A percentile compares a stretch with the other conserved stretches of the same genome.
These are phyloP conservation scores for Rubia balearica DNA, from an alignment of 305 asterid species.

Conservation along the genomic window DNA sequence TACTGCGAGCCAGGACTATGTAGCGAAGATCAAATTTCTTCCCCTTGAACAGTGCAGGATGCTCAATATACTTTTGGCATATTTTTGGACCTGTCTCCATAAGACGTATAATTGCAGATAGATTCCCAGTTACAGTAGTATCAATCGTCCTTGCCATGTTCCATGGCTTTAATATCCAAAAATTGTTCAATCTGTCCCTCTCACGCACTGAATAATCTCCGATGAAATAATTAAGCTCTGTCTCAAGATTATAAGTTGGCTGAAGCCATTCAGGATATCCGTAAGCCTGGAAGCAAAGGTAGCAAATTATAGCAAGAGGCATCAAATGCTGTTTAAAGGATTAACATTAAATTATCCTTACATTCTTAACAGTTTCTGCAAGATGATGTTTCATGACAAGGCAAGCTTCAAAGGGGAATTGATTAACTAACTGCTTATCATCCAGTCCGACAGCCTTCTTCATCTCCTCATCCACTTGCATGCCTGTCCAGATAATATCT, in stretches of 20 bases:
- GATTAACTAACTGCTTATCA: constrained; percentile 75
- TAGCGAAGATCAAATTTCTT: constrained; percentile 92
- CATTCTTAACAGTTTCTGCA: constrained; percentile 88
- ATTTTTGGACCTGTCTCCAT: constrained; percentile 98
- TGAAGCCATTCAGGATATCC: constrained; percentile 91
- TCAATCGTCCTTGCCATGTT: constrained; percentile 99
- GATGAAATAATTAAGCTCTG: constrained; percentile 72
- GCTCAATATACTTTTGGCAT: constrained; percentile 95
- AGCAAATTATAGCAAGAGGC: constrained; percentile 20
- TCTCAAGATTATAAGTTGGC: constrained; percentile 95
- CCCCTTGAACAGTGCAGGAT: constrained; percentile 83
- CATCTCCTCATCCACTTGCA: constrained; percentile 86
- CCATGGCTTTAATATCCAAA: constrained; percentile 99
- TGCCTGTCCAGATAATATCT: constrained; percentile 83
- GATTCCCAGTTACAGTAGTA: constrained; percentile 69
- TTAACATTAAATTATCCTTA: constrained; percentile 17
- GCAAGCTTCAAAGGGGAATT: constrained; percentile 96
- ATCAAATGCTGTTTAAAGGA: background rate
- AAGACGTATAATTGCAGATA: constrained; percentile 84
- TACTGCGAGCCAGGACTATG: constrained; percentile 70
- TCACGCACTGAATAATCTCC: constrained; percentile 70
- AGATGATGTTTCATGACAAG: constrained; percentile 95
- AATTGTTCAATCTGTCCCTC: constrained; percentile 55
- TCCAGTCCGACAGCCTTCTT: constrained; percentile 66
- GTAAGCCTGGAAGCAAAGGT: constrained; percentile 49